Conservation (phyloP, 257 asterid species). For the Galeopsis tetrahit region DNA sequence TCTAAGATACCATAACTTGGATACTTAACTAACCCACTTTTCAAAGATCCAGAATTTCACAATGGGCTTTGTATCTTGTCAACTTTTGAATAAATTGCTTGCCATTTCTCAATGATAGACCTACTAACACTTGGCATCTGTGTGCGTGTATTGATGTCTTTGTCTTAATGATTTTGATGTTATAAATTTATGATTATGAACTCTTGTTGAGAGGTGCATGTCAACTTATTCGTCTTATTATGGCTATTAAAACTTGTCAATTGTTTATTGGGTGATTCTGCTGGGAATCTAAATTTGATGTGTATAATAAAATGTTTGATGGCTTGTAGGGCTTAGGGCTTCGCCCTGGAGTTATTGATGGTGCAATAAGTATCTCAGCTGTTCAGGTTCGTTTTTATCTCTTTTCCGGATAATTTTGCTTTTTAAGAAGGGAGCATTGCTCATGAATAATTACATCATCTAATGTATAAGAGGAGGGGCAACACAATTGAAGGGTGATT, state of each 20-base stretch:
- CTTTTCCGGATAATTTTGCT: constrained; percentile 17
- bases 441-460: not conserved
- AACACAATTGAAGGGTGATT: not conserved
- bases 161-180: constrained; percentile 2
- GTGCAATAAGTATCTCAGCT: constrained; percentile 98
- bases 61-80: not conserved
- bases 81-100: constrained; percentile 3
- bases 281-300: not conserved
- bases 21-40: not conserved
- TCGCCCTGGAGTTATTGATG: constrained; percentile 91
- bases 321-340: constrained; percentile 77
- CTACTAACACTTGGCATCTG: not conserved
- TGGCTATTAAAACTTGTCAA: constrained; percentile 15
- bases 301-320: constrained; percentile 18
- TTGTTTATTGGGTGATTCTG: constrained; percentile 1
- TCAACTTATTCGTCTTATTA: not conserved
- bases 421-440: constrained; percentile 10
- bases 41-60: constrained; percentile 6
- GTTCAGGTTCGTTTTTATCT: constrained; percentile 72
- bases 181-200: not conserved
- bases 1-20: not conserved
- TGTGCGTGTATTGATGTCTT: not conserved
- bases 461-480: not conserved
- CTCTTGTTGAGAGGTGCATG: not conserved
- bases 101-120: constrained; percentile 5